A percentile compares a stretch with the other conserved stretches of the same genome.
Evolutionary conservation across 192 early-diverging fungal species (phyloP).

Genomic region (Backusella circina): DNA sequence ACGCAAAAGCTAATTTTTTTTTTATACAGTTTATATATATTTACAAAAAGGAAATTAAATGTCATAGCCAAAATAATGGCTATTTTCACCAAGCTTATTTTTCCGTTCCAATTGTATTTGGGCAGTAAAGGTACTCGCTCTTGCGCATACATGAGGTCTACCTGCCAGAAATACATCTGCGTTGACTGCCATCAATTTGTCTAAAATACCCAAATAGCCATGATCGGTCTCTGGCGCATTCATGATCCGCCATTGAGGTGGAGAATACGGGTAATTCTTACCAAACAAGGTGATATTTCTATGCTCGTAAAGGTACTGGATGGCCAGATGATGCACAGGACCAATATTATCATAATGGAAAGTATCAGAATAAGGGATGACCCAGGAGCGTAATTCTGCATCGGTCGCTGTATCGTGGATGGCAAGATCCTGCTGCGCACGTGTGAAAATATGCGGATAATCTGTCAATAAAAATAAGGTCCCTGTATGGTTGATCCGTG

Average conservation of each 20-base stretch:
- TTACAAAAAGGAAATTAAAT: neutral
- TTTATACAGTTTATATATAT: neutral
- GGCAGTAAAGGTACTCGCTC: constrained; percentile 27
- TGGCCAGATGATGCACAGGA: constrained; percentile 26
- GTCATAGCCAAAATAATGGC: neutral
- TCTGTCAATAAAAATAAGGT: constrained; percentile 31
- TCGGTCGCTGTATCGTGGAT: neutral
- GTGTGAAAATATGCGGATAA: constrained; percentile 27
- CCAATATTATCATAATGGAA: constrained; percentile 10
- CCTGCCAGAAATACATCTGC: constrained; percentile 31
- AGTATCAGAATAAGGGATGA: constrained; percentile 19
- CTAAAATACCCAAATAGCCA: constrained; percentile 26
- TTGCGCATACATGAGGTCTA: constrained; percentile 26
- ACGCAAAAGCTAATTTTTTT: neutral
- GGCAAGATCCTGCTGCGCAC: neutral
- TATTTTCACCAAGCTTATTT: neutral
- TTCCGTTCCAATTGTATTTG: constrained; percentile 25
- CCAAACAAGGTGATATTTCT: constrained; percentile 25
- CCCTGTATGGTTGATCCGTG: neutral
- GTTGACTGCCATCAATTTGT: constrained; percentile 31
- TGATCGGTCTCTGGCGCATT: constrained; percentile 2
- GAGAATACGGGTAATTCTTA: neutral
- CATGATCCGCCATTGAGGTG: constrained; percentile 20
- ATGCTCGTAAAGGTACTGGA: constrained; percentile 31
- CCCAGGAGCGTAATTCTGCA: neutral